Evolutionary conservation across 164 flowering plant genomes (phyloP).

Genomic region (Paratinospora sagittata): DNA sequence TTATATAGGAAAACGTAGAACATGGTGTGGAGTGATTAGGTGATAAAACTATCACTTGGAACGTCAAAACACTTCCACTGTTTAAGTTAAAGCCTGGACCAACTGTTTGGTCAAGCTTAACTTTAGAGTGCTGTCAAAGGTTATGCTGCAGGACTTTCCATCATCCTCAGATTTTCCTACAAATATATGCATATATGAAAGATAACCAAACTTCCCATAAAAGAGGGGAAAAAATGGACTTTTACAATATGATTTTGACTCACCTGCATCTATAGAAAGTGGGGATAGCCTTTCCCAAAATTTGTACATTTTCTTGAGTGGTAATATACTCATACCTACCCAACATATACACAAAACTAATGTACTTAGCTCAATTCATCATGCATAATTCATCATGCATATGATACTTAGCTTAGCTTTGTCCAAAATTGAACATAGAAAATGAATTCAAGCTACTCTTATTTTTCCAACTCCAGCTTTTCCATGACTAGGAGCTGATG

Average conservation of each 20-base stretch:
- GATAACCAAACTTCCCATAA: neutral
- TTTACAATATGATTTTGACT: neutral
- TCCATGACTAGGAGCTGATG: too few species aligned
- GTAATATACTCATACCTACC: neutral
- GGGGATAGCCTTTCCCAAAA: neutral
- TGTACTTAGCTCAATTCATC: too few species aligned
- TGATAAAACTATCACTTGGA: constrained; percentile 6
- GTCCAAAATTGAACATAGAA: too few species aligned
- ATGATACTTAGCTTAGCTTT: neutral
- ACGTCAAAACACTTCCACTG: neutral
- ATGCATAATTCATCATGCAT: too few species aligned
- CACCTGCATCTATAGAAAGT: neutral
- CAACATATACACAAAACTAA: neutral
- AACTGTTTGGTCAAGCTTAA: constrained; percentile 15
- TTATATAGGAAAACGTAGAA: constrained; percentile 19
- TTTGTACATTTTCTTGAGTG: neutral
- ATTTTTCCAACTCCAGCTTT: too few species aligned
- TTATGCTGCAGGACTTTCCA: neutral
- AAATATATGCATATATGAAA: neutral
- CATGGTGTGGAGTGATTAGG: constrained; percentile 25
- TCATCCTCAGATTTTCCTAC: neutral
- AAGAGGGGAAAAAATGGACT: neutral
- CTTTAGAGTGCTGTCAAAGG: constrained; percentile 20
- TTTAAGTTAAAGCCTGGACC: constrained; percentile 6
- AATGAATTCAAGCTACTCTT: too few species aligned